Conservation (phyloP, 2,329 filamentous ascomycete genomes). For the Claviceps lovelessii region DNA sequence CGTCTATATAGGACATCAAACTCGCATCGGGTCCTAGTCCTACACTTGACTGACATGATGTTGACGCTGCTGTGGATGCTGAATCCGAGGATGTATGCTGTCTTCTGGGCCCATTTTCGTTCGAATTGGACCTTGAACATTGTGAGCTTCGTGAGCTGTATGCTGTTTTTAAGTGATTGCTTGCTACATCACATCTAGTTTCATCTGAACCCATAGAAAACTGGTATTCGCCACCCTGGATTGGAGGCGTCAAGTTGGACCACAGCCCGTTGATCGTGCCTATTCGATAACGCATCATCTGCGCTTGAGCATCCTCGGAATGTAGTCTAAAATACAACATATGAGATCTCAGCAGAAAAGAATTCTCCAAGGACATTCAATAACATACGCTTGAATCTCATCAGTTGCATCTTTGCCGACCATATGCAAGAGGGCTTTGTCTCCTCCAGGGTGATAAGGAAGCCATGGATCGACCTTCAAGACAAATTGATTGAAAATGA, state of each 20-base stretch:
- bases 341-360: not conserved
- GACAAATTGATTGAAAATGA: conserved; percentile 70
- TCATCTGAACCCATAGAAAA: conserved; percentile 21
- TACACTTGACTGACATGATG: conserved; percentile 38
- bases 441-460: conserved; percentile 79
- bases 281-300: conserved; percentile 73
- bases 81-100: conserved; percentile 8
- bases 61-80: not conserved
- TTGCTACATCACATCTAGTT: conserved; percentile 4
- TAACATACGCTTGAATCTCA: conserved; percentile 70
- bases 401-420: conserved; percentile 87
- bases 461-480: conserved; percentile 83
- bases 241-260: conserved; percentile 79
- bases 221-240: conserved; percentile 70
- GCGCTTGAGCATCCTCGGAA: conserved; percentile 57
- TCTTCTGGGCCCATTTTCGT: conserved; percentile 15
- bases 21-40: conserved; percentile 29
- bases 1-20: conserved; percentile 48
- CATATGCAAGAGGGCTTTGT: conserved; percentile 86
- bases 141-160: conserved; percentile 40
- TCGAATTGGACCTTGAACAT: conserved; percentile 33
- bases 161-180: conserved; percentile 10
- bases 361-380: conserved; percentile 9
- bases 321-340: conserved; percentile 49
- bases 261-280: conserved; percentile 69